phyloP scores from a whole-genome alignment of 768 basidiomycete species.

The Boletus edulis region DNA sequence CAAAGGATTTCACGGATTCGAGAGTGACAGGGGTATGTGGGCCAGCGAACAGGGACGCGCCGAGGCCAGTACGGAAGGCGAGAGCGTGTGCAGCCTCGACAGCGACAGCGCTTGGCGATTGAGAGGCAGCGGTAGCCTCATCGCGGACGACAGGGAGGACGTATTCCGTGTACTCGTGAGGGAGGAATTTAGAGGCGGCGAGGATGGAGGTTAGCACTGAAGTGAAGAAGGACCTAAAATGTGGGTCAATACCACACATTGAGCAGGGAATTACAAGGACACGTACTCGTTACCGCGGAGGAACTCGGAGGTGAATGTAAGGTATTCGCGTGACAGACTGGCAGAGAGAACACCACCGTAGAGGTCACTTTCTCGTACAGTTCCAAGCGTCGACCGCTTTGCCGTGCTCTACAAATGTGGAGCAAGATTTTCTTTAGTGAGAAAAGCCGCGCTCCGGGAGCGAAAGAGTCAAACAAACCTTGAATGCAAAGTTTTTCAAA shows the following conservation, averaged over 20 bases:
- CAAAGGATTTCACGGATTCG: slow-evolving; percentile 72
- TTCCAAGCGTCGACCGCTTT: slow-evolving; percentile 84
- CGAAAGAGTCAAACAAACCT: slow-evolving; percentile 53
- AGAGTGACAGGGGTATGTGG: slow-evolving; percentile 60
- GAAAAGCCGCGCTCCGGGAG: not conserved
- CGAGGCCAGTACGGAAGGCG: slow-evolving; percentile 94
- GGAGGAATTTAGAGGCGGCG: slow-evolving; percentile 77
- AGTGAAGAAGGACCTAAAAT: slow-evolving; percentile 78
- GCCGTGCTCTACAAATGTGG: slow-evolving; percentile 62
- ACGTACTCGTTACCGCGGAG: slow-evolving; percentile 94
- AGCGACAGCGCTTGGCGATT: slow-evolving; percentile 65
- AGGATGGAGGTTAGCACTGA: slow-evolving; percentile 84
- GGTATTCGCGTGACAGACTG: slow-evolving; percentile 82
- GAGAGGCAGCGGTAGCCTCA: slow-evolving; percentile 61
- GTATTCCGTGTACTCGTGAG: slow-evolving; percentile 74
- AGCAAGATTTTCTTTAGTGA: not conserved
- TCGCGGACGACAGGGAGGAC: slow-evolving; percentile 68
- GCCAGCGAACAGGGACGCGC: slow-evolving; percentile 85
- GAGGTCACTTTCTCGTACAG: slow-evolving; percentile 89
- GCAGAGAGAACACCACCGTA: slow-evolving; percentile 90
- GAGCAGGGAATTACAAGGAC: not conserved
- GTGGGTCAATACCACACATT: not conserved
- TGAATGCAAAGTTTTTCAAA: slow-evolving; percentile 98
- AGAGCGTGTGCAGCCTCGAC: slow-evolving; percentile 85
- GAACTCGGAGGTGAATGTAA: slow-evolving; percentile 94